Evolutionary conservation across 768 basidiomycete genomes (phyloP).

Genomic region (Rhodosporidiobolus odoratus): DNA sequence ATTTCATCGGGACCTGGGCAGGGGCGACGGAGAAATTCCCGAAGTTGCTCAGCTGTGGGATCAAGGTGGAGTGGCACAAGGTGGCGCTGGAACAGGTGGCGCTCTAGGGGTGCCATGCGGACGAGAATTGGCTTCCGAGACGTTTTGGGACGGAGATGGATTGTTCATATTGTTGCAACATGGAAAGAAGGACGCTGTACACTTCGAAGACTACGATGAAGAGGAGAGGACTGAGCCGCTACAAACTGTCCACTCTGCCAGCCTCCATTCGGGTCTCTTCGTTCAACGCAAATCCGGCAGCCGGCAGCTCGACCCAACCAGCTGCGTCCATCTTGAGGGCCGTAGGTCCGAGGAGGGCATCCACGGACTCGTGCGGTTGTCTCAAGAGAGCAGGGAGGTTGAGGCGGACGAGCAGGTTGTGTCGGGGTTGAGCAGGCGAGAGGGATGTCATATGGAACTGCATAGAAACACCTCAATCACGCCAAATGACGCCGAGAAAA

Average conservation of each 20-base stretch:
- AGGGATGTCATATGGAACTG: slow-evolving; percentile 19
- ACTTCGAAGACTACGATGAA: not conserved
- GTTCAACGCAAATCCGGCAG: slow-evolving; percentile 10
- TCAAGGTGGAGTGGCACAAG: not conserved
- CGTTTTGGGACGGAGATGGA: no score
- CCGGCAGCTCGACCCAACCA: slow-evolving; percentile 16
- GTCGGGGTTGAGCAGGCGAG: not conserved
- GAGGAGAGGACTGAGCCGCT: no score
- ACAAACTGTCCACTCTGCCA: not conserved
- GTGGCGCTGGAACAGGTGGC: slow-evolving; percentile 10
- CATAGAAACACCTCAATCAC: not conserved
- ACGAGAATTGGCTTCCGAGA: no score
- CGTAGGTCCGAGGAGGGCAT: not conserved
- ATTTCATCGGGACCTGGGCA: not conserved
- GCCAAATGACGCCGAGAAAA: not conserved
- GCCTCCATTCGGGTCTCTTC: slow-evolving; percentile 21
- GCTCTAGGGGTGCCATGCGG: slow-evolving; percentile 1
- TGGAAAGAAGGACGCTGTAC: no score
- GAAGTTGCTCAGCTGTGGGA: not conserved
- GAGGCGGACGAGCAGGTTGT: slow-evolving; percentile 8
- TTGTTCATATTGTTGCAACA: no score
- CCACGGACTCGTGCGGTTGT: not conserved
- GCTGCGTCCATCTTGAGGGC: not conserved
- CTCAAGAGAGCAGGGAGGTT: slow-evolving; percentile 16
- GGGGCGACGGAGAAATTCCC: no score